Base-by-base conservation (phyloP, 148 eudicot genomes). In the Talinum fruticosum region DNA sequence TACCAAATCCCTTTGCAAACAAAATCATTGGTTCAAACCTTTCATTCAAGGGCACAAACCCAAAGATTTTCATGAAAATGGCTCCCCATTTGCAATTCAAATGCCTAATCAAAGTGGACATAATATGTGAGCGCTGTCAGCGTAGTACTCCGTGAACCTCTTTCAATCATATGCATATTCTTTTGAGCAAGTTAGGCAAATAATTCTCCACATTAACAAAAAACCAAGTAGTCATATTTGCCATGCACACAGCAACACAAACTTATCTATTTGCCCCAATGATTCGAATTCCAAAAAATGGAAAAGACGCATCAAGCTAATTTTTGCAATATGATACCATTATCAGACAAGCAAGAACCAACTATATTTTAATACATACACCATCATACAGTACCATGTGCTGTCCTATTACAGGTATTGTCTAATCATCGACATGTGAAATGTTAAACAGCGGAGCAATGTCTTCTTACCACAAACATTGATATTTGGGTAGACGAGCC, bases 401-500 rank as follows among this genome's bases (percentile, higher is more conserved):
- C 45, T 28, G 18, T 34, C 65, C 21, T 36, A 79, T 34, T 13
- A 47, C 6, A 62, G 51, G 29, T 26, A 47, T n/a, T 69, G 29
- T 19, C 14, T 47, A 32, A 65, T 24, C 34, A 28, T 65, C 34
- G n/a, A 69, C 23, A 54, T 73, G 69, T 13, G 24, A 33, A 61
- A 47, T 61, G 33, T 74, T 6, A 57, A 37, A 65, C 10, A 78
- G 37, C 62, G 62, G 29, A 7, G 59, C 45, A 44, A 75, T 45
- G 72, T 75, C 61, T 74, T 29, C 81, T 91, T 85, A 95, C 97
- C 89, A 95, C 94, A 90, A 95, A 95, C 97, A 95, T 95, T 21
- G 97, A 89, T 83, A 91, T 95, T 82, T 91, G 97, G 37, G 97
- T 93, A 41, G 99, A 95, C 21, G 97, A 95, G 78, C 99, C 99